A percentile compares a stretch with the other conserved stretches of the same genome.
phyloP scores from a whole-genome alignment of 2,329 filamentous ascomycete genomes.

The Purpureocillium lavendulum region DNA sequence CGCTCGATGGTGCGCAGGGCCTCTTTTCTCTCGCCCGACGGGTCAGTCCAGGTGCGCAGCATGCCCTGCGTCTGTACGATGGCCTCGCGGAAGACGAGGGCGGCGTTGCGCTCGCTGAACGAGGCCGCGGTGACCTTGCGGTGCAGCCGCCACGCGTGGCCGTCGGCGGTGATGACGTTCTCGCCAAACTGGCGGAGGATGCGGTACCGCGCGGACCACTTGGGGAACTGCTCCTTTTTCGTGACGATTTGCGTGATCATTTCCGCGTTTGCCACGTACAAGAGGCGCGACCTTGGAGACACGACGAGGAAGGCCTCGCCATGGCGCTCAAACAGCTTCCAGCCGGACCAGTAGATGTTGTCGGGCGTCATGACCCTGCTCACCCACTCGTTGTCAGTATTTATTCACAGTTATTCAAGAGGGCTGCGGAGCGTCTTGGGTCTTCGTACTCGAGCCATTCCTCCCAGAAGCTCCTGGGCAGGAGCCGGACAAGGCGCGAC shows the following conservation, averaged over 20 bases:
- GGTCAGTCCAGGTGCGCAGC: conserved; percentile 47
- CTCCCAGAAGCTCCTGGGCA: conserved; percentile 48
- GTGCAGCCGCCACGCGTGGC: conserved; percentile 61
- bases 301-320: conserved; percentile 61
- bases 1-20: conserved; percentile 49
- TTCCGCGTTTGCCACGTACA: conserved; percentile 56
- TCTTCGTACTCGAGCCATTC: conserved; percentile 49
- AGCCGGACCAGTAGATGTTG: conserved; percentile 48
- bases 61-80: conserved; percentile 54
- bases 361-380: conserved; percentile 47
- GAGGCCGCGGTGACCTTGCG: conserved; percentile 62
- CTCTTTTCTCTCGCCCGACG: conserved; percentile 10
- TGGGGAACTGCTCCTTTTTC: conserved; percentile 60
- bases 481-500: conserved; percentile 43
- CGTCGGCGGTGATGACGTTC: conserved; percentile 66
- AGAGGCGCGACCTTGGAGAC: conserved; percentile 41
- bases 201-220: conserved; percentile 25
- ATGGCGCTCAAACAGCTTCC: conserved; percentile 47
- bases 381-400: conserved; percentile 6
- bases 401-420: too few relatives aligned
- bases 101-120: conserved; percentile 71
- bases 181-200: conserved; percentile 48
- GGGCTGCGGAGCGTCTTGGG: not conserved
- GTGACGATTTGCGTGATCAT: conserved; percentile 57
- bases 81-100: conserved; percentile 55